phyloP scores from a whole-genome alignment of 2,329 filamentous ascomycete species.

The Talaromyces sp. region DNA sequence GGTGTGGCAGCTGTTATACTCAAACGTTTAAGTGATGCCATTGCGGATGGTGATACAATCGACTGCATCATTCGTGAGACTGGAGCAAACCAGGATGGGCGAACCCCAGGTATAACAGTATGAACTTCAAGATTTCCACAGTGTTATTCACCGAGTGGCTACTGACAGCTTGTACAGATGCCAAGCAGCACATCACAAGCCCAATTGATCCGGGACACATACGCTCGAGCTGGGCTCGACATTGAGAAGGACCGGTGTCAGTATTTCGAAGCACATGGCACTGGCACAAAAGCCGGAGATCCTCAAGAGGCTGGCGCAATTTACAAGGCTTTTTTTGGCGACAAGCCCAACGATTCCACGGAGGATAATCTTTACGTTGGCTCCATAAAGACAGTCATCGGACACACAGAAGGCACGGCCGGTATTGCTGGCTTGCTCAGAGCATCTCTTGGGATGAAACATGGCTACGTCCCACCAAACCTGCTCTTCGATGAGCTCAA shows the following conservation, averaged over 20 bases:
- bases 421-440: constrained; percentile 31
- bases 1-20: constrained; percentile 51
- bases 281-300: constrained; percentile 32
- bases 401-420: constrained; percentile 34
- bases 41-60: constrained; percentile 46
- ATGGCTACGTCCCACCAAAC: constrained; percentile 32
- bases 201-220: constrained; percentile 37
- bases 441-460: constrained; percentile 36
- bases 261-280: constrained; percentile 46
- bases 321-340: constrained; percentile 11
- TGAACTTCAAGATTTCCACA: constrained; percentile 25
- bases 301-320: constrained; percentile 22
- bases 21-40: constrained; percentile 49
- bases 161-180: constrained; percentile 47
- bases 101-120: constrained; percentile 31
- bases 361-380: constrained; percentile 26
- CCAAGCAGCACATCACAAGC: constrained; percentile 36
- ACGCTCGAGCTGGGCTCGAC: constrained; percentile 38
- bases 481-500: constrained; percentile 31
- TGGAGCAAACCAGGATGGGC: constrained; percentile 34
- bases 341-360: neutral
- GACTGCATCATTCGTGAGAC: constrained; percentile 36
- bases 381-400: constrained; percentile 34
- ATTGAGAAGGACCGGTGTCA: constrained; percentile 30
- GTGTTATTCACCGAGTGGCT: neutral